These are phyloP conservation scores for Prunus persica DNA, from an alignment of 306 rosid genomes.

Conservation along the genomic window Prunus_persica_NCBIv2 NC_034013.1:9556501-9557000, in stretches of 20 bases:
- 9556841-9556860: conserved; percentile 96
- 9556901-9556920: conserved; percentile 91
- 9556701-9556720: conserved; percentile 56
- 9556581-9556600: conserved; percentile 86
- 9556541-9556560: background rate
- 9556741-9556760: conserved; percentile 22
- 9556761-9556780: conserved; percentile 27
- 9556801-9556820: conserved; percentile 55
- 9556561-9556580: conserved; percentile 61
- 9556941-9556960: conserved; percentile 78
- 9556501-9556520: background rate
- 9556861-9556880: conserved; percentile 95
- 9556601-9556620: conserved; percentile 79
- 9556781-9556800: conserved; percentile 23
- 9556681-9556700: conserved; percentile 63
- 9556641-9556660: conserved; percentile 45
- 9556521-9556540: conserved; percentile 6
- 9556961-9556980: conserved; percentile 84
- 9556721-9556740: conserved; percentile 40
- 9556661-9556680: conserved; percentile 72
- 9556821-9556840: conserved; percentile 85
- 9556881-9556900: conserved; percentile 92
- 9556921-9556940: conserved; percentile 85
- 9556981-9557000: conserved; percentile 95
- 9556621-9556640: conserved; percentile 54